phyloP scores from a whole-genome alignment of 306 rosid species.

The Lotus japonicus region DNA sequence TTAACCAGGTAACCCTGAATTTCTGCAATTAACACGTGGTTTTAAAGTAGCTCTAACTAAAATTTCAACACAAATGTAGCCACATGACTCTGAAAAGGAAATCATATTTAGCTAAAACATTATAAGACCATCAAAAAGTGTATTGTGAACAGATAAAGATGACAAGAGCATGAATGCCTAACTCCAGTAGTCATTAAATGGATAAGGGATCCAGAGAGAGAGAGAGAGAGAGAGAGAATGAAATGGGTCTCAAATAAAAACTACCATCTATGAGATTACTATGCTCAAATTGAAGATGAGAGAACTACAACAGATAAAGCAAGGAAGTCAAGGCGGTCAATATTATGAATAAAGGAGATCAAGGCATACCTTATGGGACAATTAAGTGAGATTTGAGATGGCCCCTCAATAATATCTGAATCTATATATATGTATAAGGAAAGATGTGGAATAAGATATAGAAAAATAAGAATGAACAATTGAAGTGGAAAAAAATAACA shows the following conservation, averaged over 20 bases:
- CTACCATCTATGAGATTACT: neutral
- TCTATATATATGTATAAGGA: conserved; percentile 30
- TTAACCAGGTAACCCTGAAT: neutral
- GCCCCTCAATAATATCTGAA: conserved; percentile 82
- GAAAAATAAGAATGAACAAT: neutral
- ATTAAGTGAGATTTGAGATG: conserved; percentile 83
- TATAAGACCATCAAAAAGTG: neutral
- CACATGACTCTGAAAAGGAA: neutral
- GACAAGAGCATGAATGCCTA: neutral
- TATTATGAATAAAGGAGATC: conserved; percentile 16
- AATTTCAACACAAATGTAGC: neutral
- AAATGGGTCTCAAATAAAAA: neutral
- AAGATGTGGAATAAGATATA: neutral
- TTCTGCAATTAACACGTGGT: neutral
- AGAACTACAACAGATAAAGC: neutral
- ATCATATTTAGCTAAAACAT: neutral
- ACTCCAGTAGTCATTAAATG: neutral
- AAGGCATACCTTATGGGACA: conserved; percentile 91
- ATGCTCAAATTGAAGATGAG: conserved; percentile 5
- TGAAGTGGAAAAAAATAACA: conserved; percentile 6
- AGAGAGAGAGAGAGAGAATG: neutral
- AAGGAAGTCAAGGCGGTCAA: conserved; percentile 3
- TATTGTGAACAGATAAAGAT: conserved; percentile 3
- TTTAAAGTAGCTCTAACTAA: neutral
- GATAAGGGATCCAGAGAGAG: neutral